phyloP scores from a whole-genome alignment of 768 basidiomycete genomes.

The Kwoniella mangroviensis region DNA sequence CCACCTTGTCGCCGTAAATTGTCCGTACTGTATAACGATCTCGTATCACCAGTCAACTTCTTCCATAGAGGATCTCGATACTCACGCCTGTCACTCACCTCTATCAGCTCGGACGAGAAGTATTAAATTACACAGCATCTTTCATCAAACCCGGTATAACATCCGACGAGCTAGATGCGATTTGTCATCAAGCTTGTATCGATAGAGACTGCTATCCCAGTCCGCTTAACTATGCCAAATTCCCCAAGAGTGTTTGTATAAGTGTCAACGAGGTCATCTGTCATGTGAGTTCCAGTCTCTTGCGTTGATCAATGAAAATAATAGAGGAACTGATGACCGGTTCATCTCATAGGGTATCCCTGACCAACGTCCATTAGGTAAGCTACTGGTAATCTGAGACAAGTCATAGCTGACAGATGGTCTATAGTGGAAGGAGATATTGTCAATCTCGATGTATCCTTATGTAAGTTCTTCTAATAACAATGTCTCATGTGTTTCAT shows the following conservation, averaged over 20 bases:
- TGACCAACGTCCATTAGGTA: slow-evolving; percentile 63
- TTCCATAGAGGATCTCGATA: not conserved
- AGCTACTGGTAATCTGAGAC: not conserved
- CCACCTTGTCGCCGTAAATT: no score
- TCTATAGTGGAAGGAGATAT: slow-evolving; percentile 91
- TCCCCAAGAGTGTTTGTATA: slow-evolving; percentile 97
- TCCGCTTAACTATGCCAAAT: slow-evolving; percentile 85
- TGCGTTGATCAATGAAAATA: not conserved
- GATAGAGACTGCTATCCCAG: slow-evolving; percentile 92
- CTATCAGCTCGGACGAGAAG: slow-evolving; percentile 78
- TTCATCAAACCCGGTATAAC: slow-evolving; percentile 88
- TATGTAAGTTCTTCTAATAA: no score
- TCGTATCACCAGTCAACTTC: not conserved
- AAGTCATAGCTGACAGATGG: slow-evolving; percentile 54
- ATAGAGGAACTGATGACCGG: not conserved
- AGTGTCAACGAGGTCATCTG: slow-evolving; percentile 94
- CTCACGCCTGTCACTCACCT: no score
- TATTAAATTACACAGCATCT: slow-evolving; percentile 89
- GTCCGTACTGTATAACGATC: no score
- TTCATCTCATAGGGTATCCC: slow-evolving; percentile 85
- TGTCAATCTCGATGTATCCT: slow-evolving; percentile 73
- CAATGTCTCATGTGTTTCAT: no score
- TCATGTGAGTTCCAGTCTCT: slow-evolving; percentile 61
- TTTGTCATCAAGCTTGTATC: slow-evolving; percentile 89
- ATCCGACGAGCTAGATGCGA: slow-evolving; percentile 90